Base-by-base conservation (phyloP, 129 eudicot genomes). In the Lonicera japonica region DNA sequence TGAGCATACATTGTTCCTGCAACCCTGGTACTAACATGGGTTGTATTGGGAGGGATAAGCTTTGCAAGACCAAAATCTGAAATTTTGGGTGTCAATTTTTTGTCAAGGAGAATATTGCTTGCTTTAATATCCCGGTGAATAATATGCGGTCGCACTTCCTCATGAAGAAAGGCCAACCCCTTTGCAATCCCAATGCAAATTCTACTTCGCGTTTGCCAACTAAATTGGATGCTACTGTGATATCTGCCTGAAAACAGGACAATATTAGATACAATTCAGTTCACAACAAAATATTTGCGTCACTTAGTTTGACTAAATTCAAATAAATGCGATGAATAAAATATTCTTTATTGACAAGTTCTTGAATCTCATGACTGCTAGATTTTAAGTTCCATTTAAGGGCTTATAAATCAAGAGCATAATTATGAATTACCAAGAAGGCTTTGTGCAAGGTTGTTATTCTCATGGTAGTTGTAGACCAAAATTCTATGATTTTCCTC, bases 111-210 rank as follows among this genome's bases (percentile, higher is more conserved):
- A 48, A 86, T 86, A 77, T 86, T 86, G 59, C 95, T 80, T 21
- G 95, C 95, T 77, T 86, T 86, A 5, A 86, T 86, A 74, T 86
- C 95, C 11, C 95, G 83, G 57, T 87, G 95, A 63, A 87, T 68
- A 18, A 87, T 75, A 73, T 80, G 78, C 19, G 95, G 95, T 24
- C 75, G 75, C 66, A 87, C 83, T 77, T 78, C 90, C 71, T 80
- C 95, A n/a, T 87, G 95, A 63, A 87, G 90, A 75, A 65, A 87
- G 58, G 95, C 90, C 63, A 87, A 87, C 57, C 95, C 95, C 23
- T 56, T 43, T 36, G 95, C 95, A 60, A 87, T 70, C 54, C 85
- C 95, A 25, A 83, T 75, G 67, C 85, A 80, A 57, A 87, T 83
- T 53, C 43, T 80, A 16, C 61, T 53, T 41, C 95, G 80, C 25